These are phyloP conservation scores for Hebeloma cylindrosporum DNA, from an alignment of 768 basidiomycete genomes.

Conservation along the genomic window DNA sequence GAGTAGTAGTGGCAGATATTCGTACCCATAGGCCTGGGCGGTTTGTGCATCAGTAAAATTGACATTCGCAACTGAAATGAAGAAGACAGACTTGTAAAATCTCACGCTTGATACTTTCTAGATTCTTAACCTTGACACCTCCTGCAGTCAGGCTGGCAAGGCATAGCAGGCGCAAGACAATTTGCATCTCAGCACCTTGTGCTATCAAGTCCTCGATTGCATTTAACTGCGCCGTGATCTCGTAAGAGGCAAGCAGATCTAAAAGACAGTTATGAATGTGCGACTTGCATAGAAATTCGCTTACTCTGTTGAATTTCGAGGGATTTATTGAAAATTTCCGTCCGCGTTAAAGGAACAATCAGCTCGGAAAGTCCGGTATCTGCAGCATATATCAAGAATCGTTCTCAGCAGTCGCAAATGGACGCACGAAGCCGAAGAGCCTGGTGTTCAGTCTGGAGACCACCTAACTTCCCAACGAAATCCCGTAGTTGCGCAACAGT, in stretches of 20 bases:
- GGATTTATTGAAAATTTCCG: constrained; percentile 86
- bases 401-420: constrained; percentile 40
- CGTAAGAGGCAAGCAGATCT: constrained; percentile 96
- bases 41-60: constrained; percentile 28
- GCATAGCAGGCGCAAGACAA: constrained; percentile 78
- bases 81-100: constrained; percentile 65
- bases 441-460: constrained; percentile 90
- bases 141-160: constrained; percentile 82
- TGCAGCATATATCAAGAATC: constrained; percentile 31
- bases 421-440: constrained; percentile 81
- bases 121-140: constrained; percentile 81
- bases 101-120: constrained; percentile 90
- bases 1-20: constrained; percentile 65
- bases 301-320: constrained; percentile 96
- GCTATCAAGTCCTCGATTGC: constrained; percentile 90
- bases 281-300: constrained; percentile 9
- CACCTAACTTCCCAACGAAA: constrained; percentile 94
- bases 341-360: constrained; percentile 79
- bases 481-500: constrained; percentile 89
- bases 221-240: constrained; percentile 73
- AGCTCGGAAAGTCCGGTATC: constrained; percentile 95
- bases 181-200: constrained; percentile 80
- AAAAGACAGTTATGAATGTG: constrained; percentile 5
- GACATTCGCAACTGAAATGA: constrained; percentile 25
- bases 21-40: constrained; percentile 71